These are phyloP conservation scores for Malus sieversii DNA, from an alignment of 306 rosid genomes.

Conservation along the genomic window DNA sequence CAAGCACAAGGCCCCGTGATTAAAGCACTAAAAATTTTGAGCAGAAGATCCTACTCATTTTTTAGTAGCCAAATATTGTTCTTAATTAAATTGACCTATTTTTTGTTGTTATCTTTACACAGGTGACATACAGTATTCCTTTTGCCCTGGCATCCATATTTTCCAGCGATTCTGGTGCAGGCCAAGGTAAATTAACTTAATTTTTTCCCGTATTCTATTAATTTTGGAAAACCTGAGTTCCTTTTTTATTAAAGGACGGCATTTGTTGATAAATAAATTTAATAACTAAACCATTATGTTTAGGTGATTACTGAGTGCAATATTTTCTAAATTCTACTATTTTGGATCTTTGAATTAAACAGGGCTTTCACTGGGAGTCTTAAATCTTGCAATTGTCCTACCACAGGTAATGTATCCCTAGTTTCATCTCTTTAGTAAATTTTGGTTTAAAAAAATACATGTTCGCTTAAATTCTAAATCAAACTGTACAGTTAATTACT, in stretches of 20 bases:
- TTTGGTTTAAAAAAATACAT: not conserved
- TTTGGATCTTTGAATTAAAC: not conserved
- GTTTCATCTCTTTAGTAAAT: not conserved
- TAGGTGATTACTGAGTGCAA: not conserved
- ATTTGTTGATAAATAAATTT: too few relatives aligned
- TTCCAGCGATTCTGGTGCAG: constrained; percentile 60
- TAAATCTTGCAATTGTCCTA: constrained; percentile 63
- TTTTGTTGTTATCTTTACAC: constrained; percentile 2
- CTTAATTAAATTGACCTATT: not conserved
- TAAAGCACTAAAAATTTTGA: too few relatives aligned
- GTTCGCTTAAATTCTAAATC: not conserved
- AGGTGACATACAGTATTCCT: constrained; percentile 82
- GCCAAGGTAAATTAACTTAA: constrained; percentile 54
- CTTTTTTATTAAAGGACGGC: too few relatives aligned
- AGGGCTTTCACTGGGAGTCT: constrained; percentile 78
- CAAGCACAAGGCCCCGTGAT: too few relatives aligned
- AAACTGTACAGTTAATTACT: not conserved
- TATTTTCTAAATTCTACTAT: not conserved
- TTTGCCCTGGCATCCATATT: constrained; percentile 90
- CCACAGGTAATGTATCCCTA: constrained; percentile 46
- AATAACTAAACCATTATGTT: not conserved
- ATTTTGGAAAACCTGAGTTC: not conserved
- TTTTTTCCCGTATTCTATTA: too few relatives aligned
- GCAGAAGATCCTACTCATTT: too few relatives aligned
- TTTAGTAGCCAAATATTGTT: too few relatives aligned